phyloP scores from a whole-genome alignment of 1,139 yeast species.

The Sugiyamaella sp. region DNA sequence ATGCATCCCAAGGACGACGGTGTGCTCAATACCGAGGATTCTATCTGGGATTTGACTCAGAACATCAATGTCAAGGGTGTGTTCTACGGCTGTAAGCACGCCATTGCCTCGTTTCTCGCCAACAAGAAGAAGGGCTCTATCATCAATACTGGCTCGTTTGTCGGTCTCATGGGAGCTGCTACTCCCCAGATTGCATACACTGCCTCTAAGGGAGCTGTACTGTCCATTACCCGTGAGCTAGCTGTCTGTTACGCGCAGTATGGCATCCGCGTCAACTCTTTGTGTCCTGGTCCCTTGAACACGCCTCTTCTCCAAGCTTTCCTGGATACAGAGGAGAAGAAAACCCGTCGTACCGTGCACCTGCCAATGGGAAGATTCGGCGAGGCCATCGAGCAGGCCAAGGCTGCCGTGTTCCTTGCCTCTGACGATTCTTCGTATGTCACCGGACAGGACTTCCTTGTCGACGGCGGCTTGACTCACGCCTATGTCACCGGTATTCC shows the following conservation, averaged over 20 bases:
- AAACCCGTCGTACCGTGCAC: slow-evolving; percentile 52
- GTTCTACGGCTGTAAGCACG: slow-evolving; percentile 59
- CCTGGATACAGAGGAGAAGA: slow-evolving; percentile 45
- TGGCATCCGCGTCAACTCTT: slow-evolving; percentile 66
- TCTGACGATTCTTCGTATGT: slow-evolving; percentile 79
- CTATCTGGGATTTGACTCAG: slow-evolving; percentile 54
- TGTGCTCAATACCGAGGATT: slow-evolving; percentile 45
- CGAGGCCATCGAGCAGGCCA: slow-evolving; percentile 75
- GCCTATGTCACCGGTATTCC: slow-evolving; percentile 39
- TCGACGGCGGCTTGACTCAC: slow-evolving; percentile 71
- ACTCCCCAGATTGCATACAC: slow-evolving; percentile 46
- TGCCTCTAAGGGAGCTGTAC: slow-evolving; percentile 47
- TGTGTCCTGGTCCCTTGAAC: slow-evolving; percentile 67
- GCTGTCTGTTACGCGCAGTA: slow-evolving; percentile 70
- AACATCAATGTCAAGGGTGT: slow-evolving; percentile 60
- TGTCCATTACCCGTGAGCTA: slow-evolving; percentile 58
- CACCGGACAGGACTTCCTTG: slow-evolving; percentile 80
- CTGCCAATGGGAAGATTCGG: slow-evolving; percentile 56
- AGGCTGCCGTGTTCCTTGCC: slow-evolving; percentile 78
- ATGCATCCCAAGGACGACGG: slow-evolving; percentile 69
- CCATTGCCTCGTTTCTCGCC: slow-evolving; percentile 53
- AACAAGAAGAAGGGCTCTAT: slow-evolving; percentile 56
- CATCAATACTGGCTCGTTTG: slow-evolving; percentile 64
- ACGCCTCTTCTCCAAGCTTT: slow-evolving; percentile 60
- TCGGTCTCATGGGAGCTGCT: slow-evolving; percentile 53